Evolutionary conservation across 1,284 basidiomycete species (phyloP).

Genomic region (Thecaphora thlaspeos): DNA sequence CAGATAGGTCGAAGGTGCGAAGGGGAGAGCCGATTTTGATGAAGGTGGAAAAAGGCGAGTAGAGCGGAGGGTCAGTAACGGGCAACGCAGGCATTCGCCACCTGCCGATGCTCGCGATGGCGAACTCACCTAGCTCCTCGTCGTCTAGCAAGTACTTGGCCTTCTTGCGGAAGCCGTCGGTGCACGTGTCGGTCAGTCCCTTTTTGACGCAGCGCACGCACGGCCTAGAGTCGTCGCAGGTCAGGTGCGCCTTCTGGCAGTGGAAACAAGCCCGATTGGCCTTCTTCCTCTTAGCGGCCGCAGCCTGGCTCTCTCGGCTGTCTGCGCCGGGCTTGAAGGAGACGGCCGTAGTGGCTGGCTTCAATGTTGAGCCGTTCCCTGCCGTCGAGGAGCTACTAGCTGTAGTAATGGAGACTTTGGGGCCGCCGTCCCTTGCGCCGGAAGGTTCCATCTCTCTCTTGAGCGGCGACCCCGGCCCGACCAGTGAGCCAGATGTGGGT

Average conservation of each 20-base stretch:
- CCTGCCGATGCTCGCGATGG: no score
- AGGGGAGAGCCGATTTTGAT: no score
- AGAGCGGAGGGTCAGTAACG: no score
- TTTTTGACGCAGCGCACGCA: constrained; percentile 94
- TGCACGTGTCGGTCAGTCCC: constrained; percentile 81
- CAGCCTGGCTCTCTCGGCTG: no score
- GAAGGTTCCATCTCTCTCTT: constrained; percentile 18
- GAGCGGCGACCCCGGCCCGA: constrained; percentile 10
- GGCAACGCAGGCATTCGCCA: no score
- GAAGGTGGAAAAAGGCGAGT: no score
- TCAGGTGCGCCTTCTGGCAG: constrained; percentile 90
- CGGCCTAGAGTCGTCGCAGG: constrained; percentile 92
- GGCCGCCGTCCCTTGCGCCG: constrained; percentile 2
- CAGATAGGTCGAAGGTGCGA: no score
- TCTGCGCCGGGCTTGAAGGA: constrained; percentile 7
- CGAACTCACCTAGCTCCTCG: constrained; percentile 36
- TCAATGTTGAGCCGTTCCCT: no score
- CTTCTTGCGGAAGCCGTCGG: constrained; percentile 93
- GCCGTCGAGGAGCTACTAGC: no score
- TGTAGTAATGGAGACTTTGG: no score
- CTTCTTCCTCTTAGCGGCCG: constrained; percentile 65
- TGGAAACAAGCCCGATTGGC: constrained; percentile 88
- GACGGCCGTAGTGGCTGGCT: constrained; percentile 5
- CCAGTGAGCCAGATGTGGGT: constrained; percentile 7
- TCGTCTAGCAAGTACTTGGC: constrained; percentile 75